Base-by-base conservation (phyloP, 768 basidiomycete genomes). In the Podaxis sp. region DNA sequence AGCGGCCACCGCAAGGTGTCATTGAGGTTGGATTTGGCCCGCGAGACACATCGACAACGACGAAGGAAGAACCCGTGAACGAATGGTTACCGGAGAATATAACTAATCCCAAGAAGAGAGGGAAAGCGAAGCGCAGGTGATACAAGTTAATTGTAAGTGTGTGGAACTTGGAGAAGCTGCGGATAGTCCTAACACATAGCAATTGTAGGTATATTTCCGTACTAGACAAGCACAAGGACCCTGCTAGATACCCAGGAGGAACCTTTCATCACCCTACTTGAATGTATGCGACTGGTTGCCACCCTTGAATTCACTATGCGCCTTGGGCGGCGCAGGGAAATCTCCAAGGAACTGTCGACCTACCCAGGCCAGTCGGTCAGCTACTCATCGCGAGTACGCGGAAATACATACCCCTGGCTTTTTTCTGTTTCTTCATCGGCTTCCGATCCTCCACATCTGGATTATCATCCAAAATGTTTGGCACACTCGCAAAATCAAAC, bases 201-300 rank as follows among this genome's bases (percentile, higher is more conserved):
- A 12, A 50, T 27, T 12, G 3, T 50, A 22, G 0, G 19, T 24
- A 49, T 49, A 24, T 49, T 17, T n/a, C 9, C 47, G 33, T 33
- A 33, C 33, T 33, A 33, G 33, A 33, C 33, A 9, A 9, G 8
- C 8, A 33, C 33, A 33, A 9, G n/a, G n/a, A 43, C 13, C n/a
- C 12, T 13, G 41, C 41, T 43, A 43, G 41, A n/a, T 43, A 43
- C 33, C 33, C 33, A 33, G 33, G 33, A 33, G 33, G 33, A 6
- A 7, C 43, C 43, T 46, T 19, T 19, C 19, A 33, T 50, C 13
- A 15, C 67, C 66, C 69, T 80, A 80, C 76, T 80, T 86, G 77
- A 90, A 90, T 19, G 88, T 88, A 75, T 79, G 76, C 41, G 89
- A 87, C 74, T 84, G 83, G 71, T 91, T 90, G 51, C 89, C 89